Conservation (phyloP, 163 green algal species). For the Chlorella variabilis region DNA sequence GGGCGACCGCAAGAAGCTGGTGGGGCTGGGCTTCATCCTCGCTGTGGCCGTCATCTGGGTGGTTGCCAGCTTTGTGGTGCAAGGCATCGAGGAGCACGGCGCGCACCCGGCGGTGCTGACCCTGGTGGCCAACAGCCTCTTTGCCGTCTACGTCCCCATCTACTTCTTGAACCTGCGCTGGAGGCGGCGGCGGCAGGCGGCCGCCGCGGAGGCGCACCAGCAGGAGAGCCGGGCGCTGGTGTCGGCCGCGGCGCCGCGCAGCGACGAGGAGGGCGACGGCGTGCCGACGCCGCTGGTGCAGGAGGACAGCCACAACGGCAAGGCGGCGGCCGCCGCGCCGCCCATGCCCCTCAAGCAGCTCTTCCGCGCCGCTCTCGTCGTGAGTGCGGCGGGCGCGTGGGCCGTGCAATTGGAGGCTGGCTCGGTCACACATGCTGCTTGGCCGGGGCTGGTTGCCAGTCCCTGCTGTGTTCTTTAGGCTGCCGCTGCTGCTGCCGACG, state of each 20-base stretch:
- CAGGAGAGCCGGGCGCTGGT: neutral
- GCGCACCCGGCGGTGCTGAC: constrained; percentile 86
- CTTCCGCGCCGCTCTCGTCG: constrained; percentile 28
- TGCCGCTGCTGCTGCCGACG: too few species aligned
- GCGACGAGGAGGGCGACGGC: constrained; percentile 6
- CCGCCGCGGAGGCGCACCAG: neutral
- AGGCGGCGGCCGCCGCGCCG: neutral
- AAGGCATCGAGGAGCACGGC: constrained; percentile 69
- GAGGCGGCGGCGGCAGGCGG: neutral
- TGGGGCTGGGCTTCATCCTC: constrained; percentile 41
- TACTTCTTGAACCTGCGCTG: constrained; percentile 40
- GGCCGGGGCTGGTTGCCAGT: too few species aligned
- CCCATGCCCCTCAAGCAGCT: constrained; percentile 13
- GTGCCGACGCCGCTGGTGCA: neutral
- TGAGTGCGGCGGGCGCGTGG: neutral
- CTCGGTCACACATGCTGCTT: too few species aligned
- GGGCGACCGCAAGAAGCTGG: constrained; percentile 15
- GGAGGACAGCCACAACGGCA: constrained; percentile 8
- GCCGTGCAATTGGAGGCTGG: too few species aligned
- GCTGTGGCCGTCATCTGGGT: constrained; percentile 55
- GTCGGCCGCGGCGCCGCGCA: neutral
- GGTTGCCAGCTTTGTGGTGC: constrained; percentile 79
- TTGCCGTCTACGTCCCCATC: constrained; percentile 88
- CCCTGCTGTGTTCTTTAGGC: neutral
- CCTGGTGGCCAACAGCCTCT: constrained; percentile 91